A percentile compares a stretch with the other conserved stretches of the same genome.
These are phyloP conservation scores for Neonectria punicea DNA, from an alignment of 2,329 filamentous ascomycete species.

Conservation along the genomic window DNA sequence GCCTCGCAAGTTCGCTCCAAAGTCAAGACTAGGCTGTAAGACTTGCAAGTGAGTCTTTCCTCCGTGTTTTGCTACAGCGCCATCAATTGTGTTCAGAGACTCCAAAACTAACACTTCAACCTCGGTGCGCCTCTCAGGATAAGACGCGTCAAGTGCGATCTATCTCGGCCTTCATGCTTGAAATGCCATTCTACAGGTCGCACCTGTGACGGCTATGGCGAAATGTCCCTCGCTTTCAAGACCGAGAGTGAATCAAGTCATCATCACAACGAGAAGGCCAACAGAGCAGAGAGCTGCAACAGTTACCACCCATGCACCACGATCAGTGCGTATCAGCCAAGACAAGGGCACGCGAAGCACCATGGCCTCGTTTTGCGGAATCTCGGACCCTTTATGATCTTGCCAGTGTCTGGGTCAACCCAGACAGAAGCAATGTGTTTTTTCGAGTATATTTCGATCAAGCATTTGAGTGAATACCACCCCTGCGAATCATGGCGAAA, in stretches of 20 bases:
- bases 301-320: not conserved
- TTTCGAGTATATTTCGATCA: conserved; percentile 44
- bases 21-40: conserved; percentile 52
- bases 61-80: conserved; percentile 2
- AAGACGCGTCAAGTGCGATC: conserved; percentile 52
- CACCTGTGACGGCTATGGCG: conserved; percentile 50
- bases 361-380: conserved; percentile 22
- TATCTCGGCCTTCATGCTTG: conserved; percentile 46
- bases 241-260: conserved; percentile 14
- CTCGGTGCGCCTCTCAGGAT: conserved; percentile 40
- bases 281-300: not conserved
- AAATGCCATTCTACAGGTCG: conserved; percentile 52
- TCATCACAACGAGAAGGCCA: conserved; percentile 5
- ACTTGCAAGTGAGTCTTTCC: conserved; percentile 52
- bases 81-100: conserved; percentile 16
- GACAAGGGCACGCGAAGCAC: conserved; percentile 3
- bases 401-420: conserved; percentile 32
- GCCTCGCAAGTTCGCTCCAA: conserved; percentile 51
- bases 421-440: conserved; percentile 45
- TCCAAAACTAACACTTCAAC: conserved; percentile 27
- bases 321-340: not conserved
- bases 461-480: conserved; percentile 45
- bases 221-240: conserved; percentile 18
- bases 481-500: conserved; percentile 47
- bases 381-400: conserved; percentile 37